phyloP scores from a whole-genome alignment of 1,284 basidiomycete species.

The Somion occarium region DNA sequence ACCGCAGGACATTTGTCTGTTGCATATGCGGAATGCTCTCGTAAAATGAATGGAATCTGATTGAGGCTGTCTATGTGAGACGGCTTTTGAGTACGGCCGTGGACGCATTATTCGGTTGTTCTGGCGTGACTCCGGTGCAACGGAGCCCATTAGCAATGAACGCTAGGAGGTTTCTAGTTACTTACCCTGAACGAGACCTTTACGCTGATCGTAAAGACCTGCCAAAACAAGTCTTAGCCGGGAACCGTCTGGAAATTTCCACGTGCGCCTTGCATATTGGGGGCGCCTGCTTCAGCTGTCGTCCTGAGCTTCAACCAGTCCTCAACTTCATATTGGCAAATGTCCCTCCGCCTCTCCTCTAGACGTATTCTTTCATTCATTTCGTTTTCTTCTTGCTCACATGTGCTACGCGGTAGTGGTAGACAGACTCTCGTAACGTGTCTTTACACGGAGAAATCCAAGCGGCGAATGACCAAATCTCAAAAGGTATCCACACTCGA shows the following conservation, averaged over 20 bases:
- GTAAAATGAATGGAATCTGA: neutral
- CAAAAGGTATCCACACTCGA: neutral
- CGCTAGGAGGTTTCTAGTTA: no score
- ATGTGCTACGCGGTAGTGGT: slow-evolving; percentile 27
- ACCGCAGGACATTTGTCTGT: no score
- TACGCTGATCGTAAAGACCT: no score
- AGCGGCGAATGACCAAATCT: slow-evolving; percentile 5
- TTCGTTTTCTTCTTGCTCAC: slow-evolving; percentile 50
- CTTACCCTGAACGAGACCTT: no score
- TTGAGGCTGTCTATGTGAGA: no score
- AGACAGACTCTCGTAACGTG: slow-evolving; percentile 37
- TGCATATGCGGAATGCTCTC: neutral
- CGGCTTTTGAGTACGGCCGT: no score
- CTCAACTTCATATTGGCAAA: slow-evolving; percentile 16
- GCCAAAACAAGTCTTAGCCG: neutral
- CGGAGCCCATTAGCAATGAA: no score
- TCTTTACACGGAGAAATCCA: slow-evolving; percentile 9
- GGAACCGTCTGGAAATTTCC: neutral
- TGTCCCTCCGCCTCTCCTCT: slow-evolving; percentile 43
- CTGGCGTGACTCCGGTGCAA: no score
- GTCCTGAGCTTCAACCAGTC: neutral
- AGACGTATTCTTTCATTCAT: slow-evolving; percentile 53
- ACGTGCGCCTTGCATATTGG: neutral
- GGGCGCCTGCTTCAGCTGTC: neutral
- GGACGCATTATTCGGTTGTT: no score